Evolutionary conservation across 2,329 filamentous ascomycete genomes (phyloP), one percentile per base, ranked within the genome.

Genomic region (Aspergillus ibericus): DNA sequence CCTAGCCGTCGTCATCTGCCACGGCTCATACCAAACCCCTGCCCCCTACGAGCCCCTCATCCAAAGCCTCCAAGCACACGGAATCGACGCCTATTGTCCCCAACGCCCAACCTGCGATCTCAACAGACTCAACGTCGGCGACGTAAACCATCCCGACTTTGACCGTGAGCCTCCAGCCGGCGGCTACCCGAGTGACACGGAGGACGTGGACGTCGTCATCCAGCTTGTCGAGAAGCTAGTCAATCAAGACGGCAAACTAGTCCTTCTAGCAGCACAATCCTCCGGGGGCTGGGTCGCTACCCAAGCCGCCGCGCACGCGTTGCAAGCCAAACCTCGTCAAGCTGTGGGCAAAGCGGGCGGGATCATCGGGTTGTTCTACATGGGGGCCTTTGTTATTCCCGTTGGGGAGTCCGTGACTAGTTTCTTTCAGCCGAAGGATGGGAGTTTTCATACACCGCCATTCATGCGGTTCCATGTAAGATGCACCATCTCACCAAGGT

Each of bases 101-200:
- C 72, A 75, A 35, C 64, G 72, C 6, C 69, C 72, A 1, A 73
- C 70, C 3, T 62, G 70, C 9, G 72, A 76, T 53, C 64, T 95
- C 12, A 85, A 86, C 16, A 75, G 73, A 8, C 80, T 90, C 13
- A 82, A 82, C 61, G 82, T 82, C 4, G 87, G 86, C 0, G 40
- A 58, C 8, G 2, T 48, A 1, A 20, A 48, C 40, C 32, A 53
- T 20, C 55, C 55, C 4, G 55, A 58, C 29, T 53, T 58, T 27
- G 32, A 53, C 29, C 49, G 40, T 15, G 38, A 16, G 10, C 49
- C 49, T 7, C 55, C 49, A 4, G 38, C 6, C 13, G 10, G n/a
- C 18, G 55, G 55, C n/a, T 58, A 53, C 18, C 55, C 55, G 1
- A 59, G 15, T n/a, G 56, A 55, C 22, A 38, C 46, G 1, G 46